A percentile compares a stretch with the other conserved stretches of the same genome.
Evolutionary conservation across 2,329 filamentous ascomycete genomes (phyloP).

Genomic region (Clarireedia monteithiana): DNA sequence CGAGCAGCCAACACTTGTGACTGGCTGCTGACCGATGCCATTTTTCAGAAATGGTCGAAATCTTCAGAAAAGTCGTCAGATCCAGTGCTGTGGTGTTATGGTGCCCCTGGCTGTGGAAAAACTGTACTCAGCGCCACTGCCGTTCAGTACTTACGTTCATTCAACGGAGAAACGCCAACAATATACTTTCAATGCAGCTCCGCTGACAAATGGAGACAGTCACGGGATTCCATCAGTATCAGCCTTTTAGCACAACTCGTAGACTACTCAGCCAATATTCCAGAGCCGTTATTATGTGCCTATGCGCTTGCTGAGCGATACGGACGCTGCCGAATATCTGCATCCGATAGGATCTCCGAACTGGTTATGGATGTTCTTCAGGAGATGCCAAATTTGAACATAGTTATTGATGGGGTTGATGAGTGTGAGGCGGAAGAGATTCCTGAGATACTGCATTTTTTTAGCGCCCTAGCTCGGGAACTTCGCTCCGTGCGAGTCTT

Average conservation of each 20-base stretch:
- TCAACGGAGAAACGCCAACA: not conserved
- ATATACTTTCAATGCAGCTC: constrained; percentile 7
- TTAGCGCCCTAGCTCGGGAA: not conserved
- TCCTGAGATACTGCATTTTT: constrained; percentile 1
- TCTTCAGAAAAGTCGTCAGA: not conserved
- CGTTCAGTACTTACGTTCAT: constrained; percentile 2
- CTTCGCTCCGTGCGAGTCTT: not conserved
- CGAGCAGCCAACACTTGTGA: constrained; percentile 4
- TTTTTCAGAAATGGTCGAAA: constrained; percentile 3
- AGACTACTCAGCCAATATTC: not conserved
- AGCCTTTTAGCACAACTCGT: constrained; percentile 4
- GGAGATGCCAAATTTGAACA: not conserved
- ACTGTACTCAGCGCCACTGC: constrained; percentile 5
- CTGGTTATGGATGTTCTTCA: not conserved
- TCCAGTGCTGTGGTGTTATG: constrained; percentile 6
- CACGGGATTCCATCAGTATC: constrained; percentile 3
- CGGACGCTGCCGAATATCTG: constrained; percentile 5
- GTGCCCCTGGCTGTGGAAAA: constrained; percentile 5
- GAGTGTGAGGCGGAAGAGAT: constrained; percentile 5
- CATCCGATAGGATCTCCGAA: not conserved
- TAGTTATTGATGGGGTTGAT: constrained; percentile 6
- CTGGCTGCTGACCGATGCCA: not conserved
- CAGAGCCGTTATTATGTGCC: constrained; percentile 1
- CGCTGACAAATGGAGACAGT: constrained; percentile 1
- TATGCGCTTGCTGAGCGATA: constrained; percentile 3